phyloP scores from a whole-genome alignment of 192 early-diverging fungal genomes.

The Martensiomyces pterosporus region DNA sequence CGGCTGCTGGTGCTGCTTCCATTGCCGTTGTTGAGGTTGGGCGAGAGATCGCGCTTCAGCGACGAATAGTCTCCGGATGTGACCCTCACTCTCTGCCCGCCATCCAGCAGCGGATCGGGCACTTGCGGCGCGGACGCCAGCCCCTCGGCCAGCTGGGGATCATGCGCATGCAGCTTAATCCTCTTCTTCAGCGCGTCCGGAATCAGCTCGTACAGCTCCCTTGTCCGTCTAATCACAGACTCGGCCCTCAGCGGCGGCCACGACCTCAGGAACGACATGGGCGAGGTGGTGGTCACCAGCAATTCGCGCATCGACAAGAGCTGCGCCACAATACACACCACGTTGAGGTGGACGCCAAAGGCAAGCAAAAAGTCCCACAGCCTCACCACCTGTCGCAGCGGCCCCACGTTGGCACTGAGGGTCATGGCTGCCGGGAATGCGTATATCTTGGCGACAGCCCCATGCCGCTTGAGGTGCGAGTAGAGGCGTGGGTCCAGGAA shows the following conservation, averaged over 20 bases:
- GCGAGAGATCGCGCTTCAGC: slow-evolving; percentile 35
- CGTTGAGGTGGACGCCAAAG: slow-evolving; percentile 89
- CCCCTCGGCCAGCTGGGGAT: slow-evolving; percentile 28
- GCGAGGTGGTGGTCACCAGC: slow-evolving; percentile 52
- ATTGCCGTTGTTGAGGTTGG: slow-evolving; percentile 2
- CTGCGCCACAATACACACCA: slow-evolving; percentile 85
- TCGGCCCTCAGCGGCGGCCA: slow-evolving; percentile 45
- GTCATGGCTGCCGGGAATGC: slow-evolving; percentile 90
- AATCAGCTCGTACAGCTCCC: slow-evolving; percentile 35
- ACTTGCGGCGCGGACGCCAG: slow-evolving; percentile 28
- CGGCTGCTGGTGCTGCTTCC: neutral
- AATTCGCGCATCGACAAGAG: slow-evolving; percentile 72
- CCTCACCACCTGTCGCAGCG: slow-evolving; percentile 73
- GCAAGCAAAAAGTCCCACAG: slow-evolving; percentile 94
- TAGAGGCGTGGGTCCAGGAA: slow-evolving; percentile 71
- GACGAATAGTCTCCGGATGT: neutral
- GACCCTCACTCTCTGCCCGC: slow-evolving; percentile 1
- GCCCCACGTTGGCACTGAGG: slow-evolving; percentile 83
- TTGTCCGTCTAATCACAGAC: slow-evolving; percentile 34
- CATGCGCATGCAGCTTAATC: slow-evolving; percentile 40
- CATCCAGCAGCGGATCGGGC: slow-evolving; percentile 14
- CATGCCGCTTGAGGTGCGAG: slow-evolving; percentile 64
- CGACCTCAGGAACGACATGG: slow-evolving; percentile 39
- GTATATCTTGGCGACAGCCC: slow-evolving; percentile 73
- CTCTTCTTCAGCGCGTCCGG: slow-evolving; percentile 15